Conservation (phyloP, 768 basidiomycete species). For the Trametes coccinea region DNA sequence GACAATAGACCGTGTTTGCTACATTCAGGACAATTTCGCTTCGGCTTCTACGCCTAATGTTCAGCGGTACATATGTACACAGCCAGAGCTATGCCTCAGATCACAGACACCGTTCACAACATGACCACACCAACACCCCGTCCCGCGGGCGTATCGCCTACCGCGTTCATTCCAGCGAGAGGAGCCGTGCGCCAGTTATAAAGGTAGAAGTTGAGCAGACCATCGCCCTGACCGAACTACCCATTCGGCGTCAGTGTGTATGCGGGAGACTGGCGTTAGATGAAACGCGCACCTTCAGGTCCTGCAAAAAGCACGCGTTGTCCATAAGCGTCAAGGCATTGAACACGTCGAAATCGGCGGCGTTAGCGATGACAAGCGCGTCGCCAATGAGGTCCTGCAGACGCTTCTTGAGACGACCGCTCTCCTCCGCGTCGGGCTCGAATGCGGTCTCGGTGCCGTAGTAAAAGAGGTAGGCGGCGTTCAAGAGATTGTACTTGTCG, state of each 20-base stretch:
- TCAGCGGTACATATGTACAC: too few species aligned
- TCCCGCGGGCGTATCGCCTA: conserved; percentile 59
- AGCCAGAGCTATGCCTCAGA: too few species aligned
- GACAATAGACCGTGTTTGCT: conserved; percentile 13
- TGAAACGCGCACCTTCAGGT: conserved; percentile 66
- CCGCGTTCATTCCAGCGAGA: conserved; percentile 66
- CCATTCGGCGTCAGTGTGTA: neutral
- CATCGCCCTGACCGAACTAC: conserved; percentile 93
- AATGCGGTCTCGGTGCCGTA: conserved; percentile 85
- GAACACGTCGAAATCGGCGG: conserved; percentile 92
- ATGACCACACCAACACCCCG: conserved; percentile 91
- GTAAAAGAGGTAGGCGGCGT: conserved; percentile 96
- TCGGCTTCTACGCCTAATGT: too few species aligned
- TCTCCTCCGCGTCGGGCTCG: conserved; percentile 58
- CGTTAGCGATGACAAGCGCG: conserved; percentile 76
- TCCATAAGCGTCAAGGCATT: conserved; percentile 97
- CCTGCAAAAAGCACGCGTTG: conserved; percentile 77
- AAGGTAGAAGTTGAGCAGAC: conserved; percentile 86
- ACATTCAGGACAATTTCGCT: neutral
- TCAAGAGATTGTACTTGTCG: conserved; percentile 67
- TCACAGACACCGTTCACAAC: conserved; percentile 51
- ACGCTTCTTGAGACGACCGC: conserved; percentile 63
- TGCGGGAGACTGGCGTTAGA: neutral
- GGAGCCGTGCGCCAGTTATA: conserved; percentile 93
- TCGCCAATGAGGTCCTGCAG: conserved; percentile 75